These are phyloP conservation scores for Botryotinia globosa DNA, from an alignment of 2,329 filamentous ascomycete genomes.

Conservation along the genomic window DNA sequence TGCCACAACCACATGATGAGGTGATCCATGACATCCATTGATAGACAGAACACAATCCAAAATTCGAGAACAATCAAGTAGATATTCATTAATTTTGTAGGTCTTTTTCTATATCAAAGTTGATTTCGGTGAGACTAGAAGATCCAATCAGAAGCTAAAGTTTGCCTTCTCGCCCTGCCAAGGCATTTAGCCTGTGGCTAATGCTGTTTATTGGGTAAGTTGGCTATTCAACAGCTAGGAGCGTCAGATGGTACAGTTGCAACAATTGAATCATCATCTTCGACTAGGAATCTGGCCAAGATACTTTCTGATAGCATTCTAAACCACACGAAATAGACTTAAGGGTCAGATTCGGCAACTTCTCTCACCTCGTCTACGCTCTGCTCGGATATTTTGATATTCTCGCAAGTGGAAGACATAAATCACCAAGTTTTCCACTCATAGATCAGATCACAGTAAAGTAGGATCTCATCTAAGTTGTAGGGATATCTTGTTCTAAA, in stretches of 20 bases:
- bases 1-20: constrained; percentile 12
- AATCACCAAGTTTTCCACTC: neutral
- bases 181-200: neutral
- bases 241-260: neutral
- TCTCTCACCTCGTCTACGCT: neutral
- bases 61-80: neutral
- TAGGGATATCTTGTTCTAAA: neutral
- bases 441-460: neutral
- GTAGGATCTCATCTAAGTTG: neutral
- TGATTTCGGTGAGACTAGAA: neutral
- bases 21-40: neutral
- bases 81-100: neutral
- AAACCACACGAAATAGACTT: neutral
- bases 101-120: neutral
- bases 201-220: neutral
- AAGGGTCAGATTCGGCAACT: neutral
- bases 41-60: neutral
- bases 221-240: neutral
- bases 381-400: neutral
- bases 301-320: neutral
- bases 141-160: neutral
- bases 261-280: neutral
- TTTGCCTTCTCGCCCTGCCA: neutral
- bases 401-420: neutral
- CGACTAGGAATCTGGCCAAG: neutral